Evolutionary conservation across 495 filamentous ascomycete genomes (phyloP), one percentile per base, ranked within the genome.

Genomic region (Hypoxylon fuscum): DNA sequence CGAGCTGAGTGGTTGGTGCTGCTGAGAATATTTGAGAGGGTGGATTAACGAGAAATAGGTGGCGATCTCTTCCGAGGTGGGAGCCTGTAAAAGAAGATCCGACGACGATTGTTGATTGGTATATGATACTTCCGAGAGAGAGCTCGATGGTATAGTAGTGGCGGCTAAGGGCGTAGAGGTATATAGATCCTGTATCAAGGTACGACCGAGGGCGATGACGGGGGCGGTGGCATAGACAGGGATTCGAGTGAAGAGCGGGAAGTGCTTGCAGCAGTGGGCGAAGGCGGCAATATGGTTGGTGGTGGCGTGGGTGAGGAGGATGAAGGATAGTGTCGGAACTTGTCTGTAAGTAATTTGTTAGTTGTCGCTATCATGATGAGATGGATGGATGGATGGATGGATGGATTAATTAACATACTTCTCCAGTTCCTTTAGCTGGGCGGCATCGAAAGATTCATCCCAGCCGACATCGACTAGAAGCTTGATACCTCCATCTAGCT

Each of bases 161-260:
- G 90, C 86, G 21, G 93, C 93, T 5, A 93, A 79, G 1, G 95
- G 95, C 2, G 91, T 89, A 1, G 93, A 97, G 14, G 89, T 85
- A 71, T 99, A 98, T 22, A 98, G 81, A 69, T 99, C 95, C 76
- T 96, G 92, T 18, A 96, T 77, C 20, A 97, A 81, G 1, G 93
- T 96, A 15, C 94, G 89, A 3, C 95, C 96, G 27, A 98, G 87
- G 4, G 93, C 89, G 60, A 97, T 92, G 46, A 99, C 91, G 9
- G 95, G 95, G 32, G 87, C 87, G 4, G 95, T 99, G 18, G 96
- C 95, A 72, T 98, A 99, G 29, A 96, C 87, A n/a, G 95, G 95
- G 55, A 99, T 93, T 55, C 91, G 86, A 0, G 88, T 89, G 76
- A 99, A 98, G 37, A 88, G 83, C 49, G 96, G 93, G 64, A 97